Conservation (phyloP, 306 rosid species). For the Vicia faba region DNA sequence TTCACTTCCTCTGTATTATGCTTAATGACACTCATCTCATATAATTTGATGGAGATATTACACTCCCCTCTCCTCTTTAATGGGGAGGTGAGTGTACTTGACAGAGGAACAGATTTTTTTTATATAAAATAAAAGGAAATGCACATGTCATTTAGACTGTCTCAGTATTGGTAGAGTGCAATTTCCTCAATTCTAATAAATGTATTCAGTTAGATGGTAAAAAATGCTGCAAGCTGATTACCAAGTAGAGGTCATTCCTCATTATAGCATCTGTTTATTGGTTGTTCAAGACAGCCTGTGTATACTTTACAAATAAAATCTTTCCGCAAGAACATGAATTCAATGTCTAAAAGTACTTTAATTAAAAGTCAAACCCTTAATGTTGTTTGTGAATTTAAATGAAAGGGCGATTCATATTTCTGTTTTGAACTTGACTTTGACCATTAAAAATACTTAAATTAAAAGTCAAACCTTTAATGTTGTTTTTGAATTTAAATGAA, state of each 20-base stretch:
- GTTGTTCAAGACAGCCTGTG: neutral
- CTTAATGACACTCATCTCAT: neutral
- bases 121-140: neutral
- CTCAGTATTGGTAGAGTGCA: neutral
- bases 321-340: neutral
- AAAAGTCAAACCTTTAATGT: neutral
- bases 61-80: neutral
- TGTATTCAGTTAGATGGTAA: neutral
- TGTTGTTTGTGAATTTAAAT: neutral
- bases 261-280: conserved; percentile 27
- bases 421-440: too few relatives aligned
- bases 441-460: neutral
- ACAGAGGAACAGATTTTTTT: neutral
- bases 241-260: conserved; percentile 19
- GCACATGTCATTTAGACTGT: neutral
- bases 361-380: conserved; percentile 3
- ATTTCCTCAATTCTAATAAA: neutral
- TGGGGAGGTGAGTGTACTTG: neutral
- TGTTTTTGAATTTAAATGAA: conserved; percentile 17
- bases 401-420: too few relatives aligned
- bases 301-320: conserved; percentile 8
- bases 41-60: neutral
- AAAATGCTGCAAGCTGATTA: neutral
- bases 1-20: neutral
- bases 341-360: neutral